phyloP scores from a whole-genome alignment of 169 alveolate genomes.

The Cryptosporidium sp. region DNA sequence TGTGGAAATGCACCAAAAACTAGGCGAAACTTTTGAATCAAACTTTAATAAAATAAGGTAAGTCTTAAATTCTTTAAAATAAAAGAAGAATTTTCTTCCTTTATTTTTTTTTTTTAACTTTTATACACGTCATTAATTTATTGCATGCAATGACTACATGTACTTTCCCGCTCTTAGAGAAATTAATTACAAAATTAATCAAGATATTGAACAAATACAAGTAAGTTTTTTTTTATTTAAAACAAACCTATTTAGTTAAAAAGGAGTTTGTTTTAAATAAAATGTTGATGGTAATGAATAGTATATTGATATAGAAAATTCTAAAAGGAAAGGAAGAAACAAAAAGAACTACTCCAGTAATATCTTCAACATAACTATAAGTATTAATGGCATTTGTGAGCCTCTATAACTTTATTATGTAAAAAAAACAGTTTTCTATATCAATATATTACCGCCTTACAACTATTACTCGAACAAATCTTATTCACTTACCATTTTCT shows the following conservation, averaged over 20 bases:
- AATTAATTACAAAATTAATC: conserved; percentile 57
- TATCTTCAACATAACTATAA: no score
- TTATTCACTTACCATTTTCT: neutral
- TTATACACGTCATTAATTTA: neutral
- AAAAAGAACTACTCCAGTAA: neutral
- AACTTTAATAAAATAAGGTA: conserved; percentile 65
- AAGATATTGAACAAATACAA: conserved; percentile 59
- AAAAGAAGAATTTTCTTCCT: neutral
- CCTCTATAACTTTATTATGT: no score
- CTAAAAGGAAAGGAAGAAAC: neutral
- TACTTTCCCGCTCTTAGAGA: conserved; percentile 31
- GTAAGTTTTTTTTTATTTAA: conserved; percentile 22
- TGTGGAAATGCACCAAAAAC: conserved; percentile 63
- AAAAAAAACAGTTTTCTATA: neutral
- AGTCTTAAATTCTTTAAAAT: neutral
- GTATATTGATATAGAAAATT: neutral
- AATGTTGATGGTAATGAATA: neutral
- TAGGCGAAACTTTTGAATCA: conserved; percentile 48
- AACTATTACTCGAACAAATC: neutral
- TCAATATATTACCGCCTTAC: neutral
- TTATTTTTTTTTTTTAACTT: neutral
- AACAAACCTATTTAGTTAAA: neutral
- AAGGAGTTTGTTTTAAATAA: neutral
- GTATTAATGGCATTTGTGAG: neutral
- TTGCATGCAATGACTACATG: neutral